phyloP scores from a whole-genome alignment of 306 rosid species.

The Arachis stenosperma region DNA sequence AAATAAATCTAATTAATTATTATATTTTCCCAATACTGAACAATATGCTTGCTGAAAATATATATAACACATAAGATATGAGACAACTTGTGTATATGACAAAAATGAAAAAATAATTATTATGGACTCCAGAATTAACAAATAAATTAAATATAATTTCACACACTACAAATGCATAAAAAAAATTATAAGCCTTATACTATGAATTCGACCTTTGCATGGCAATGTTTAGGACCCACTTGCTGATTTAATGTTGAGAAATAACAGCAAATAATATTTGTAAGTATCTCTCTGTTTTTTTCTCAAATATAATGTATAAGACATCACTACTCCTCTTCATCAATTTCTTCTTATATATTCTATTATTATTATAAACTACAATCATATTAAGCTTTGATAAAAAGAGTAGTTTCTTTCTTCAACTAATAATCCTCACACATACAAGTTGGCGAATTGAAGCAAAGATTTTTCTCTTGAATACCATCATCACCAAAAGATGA shows the following conservation, averaged over 20 bases:
- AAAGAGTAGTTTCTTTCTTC: slow-evolving; percentile 27
- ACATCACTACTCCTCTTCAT: slow-evolving; percentile 39
- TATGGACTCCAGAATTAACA: slow-evolving; percentile 30
- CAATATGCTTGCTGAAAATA: not conserved
- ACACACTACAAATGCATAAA: slow-evolving; percentile 27
- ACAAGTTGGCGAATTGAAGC: slow-evolving; percentile 50
- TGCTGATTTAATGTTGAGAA: slow-evolving; percentile 53
- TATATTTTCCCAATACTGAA: too few species aligned
- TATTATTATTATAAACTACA: slow-evolving; percentile 44
- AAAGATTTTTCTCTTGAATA: slow-evolving; percentile 40
- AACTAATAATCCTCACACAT: slow-evolving; percentile 39
- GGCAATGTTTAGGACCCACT: slow-evolving; percentile 53
- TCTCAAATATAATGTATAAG: slow-evolving; percentile 41
- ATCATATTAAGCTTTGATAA: slow-evolving; percentile 32
- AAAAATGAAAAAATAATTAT: not conserved
- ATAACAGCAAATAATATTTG: slow-evolving; percentile 55
- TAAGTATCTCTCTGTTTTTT: slow-evolving; percentile 66
- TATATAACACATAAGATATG: slow-evolving; percentile 19
- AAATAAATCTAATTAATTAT: too few species aligned
- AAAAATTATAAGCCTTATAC: slow-evolving; percentile 14
- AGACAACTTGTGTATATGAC: not conserved
- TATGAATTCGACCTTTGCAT: slow-evolving; percentile 39
- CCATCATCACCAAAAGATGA: slow-evolving; percentile 53
- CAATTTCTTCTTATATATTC: slow-evolving; percentile 47
- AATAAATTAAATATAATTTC: not conserved